Conservation (phyloP, 73 alveolate genomes). For the Paramecium primaurelia region DNA sequence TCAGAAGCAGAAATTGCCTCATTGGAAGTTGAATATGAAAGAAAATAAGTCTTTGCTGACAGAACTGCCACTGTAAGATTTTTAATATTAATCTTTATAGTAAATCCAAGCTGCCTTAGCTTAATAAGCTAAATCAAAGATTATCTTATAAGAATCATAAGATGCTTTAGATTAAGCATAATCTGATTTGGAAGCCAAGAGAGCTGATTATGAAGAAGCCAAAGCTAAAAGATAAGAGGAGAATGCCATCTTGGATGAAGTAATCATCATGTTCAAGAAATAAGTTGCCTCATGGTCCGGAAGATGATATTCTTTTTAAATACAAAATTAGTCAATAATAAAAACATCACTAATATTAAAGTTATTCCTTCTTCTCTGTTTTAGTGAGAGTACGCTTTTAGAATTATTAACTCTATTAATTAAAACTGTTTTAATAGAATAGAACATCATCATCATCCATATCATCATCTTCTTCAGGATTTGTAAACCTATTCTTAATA, state of each 20-base stretch:
- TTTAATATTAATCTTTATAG: background rate
- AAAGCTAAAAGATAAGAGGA: slow-evolving; percentile 42
- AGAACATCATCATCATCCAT: slow-evolving; percentile 20
- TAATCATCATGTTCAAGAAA: slow-evolving; percentile 46
- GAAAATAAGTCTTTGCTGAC: slow-evolving; percentile 49
- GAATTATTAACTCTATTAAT: background rate
- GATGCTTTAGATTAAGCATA: slow-evolving; percentile 37
- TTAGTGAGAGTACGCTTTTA: slow-evolving; percentile 2
- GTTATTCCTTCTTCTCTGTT: slow-evolving; percentile 14
- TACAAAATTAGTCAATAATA: background rate
- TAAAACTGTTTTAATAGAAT: background rate
- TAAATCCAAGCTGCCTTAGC: slow-evolving; percentile 35
- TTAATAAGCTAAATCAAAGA: slow-evolving; percentile 47
- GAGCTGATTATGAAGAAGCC: slow-evolving; percentile 13
- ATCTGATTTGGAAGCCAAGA: slow-evolving; percentile 41
- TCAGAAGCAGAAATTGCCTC: slow-evolving; percentile 50
- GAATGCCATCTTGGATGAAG: slow-evolving; percentile 43
- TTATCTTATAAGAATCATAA: slow-evolving; percentile 28
- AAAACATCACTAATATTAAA: background rate
- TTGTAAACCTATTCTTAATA: background rate
- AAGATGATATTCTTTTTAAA: slow-evolving; percentile 30
- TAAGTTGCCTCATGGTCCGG: slow-evolving; percentile 53
- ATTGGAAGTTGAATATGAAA: slow-evolving; percentile 34
- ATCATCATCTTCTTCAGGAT: background rate
- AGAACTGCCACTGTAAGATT: slow-evolving; percentile 41